Evolutionary conservation across 768 basidiomycete genomes (phyloP), one percentile per base, ranked within the genome.

Genomic region (Mycena sanguinolenta): DNA sequence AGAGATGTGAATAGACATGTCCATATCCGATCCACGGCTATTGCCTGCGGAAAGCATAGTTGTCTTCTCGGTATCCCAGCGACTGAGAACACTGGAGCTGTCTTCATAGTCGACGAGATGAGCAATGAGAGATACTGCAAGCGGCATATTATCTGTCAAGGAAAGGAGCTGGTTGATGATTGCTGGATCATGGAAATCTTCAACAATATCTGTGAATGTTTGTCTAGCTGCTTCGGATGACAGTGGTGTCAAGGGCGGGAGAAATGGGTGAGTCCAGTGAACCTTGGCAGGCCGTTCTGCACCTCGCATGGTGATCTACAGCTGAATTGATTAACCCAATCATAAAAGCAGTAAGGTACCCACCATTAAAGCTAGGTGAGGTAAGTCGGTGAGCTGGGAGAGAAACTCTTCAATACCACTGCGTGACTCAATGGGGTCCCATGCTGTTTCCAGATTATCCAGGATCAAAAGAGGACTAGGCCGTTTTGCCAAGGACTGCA

Each of bases 81-180:
- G 49, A 50, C 9, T 13, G 2, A 50, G 49, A 50, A 50, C 7
- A 50, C n/a, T 16, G 13, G 3, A 25, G 49, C 49, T 50, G 17
- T n/a, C 49, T 50, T 50, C 49, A 55, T 55, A 55, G 21, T 55
- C 54, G 10, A 55, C 54, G 19, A 55, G 54, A 34, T 55, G 54
- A 34, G 54, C 54, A 23, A 55, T 34, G 8, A 55, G 54, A 55
- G 30, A 30, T 34, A 55, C 54, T 1, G 54, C 54, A 8, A 55
- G 30, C 32, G 54, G 54, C 54, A 55, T 55, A 16, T 55, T 55
- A 55, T 55, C 54, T 19, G 54, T 55, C 30, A 55, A n/a, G 17
- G 13, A 14, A 21, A 55, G 54, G 21, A 55, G 54, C 12, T n/a
- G 17, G 17, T 55, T 27, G 27, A 34, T 19, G 32, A 55, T 8